These are phyloP conservation scores for Bassia scoparia DNA, from an alignment of 148 eudicot genomes.

Conservation along the genomic window DNA sequence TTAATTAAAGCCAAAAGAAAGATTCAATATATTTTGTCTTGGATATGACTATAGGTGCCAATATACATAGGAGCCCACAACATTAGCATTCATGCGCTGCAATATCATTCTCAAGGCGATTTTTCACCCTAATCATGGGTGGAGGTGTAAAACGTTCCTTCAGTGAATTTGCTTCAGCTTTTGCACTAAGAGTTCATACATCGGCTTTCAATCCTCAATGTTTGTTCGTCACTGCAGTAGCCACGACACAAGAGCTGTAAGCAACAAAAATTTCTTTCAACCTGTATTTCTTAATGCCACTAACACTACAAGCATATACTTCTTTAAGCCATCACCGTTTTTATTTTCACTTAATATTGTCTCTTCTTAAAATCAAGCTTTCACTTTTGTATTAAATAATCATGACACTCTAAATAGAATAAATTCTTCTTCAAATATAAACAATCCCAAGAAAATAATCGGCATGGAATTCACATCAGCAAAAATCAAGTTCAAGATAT, in stretches of 20 bases:
- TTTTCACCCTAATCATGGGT: conserved; percentile 79
- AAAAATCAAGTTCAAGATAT: conserved; percentile 20
- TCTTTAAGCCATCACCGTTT: no score
- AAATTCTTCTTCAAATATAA: background rate
- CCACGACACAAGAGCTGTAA: conserved; percentile 95
- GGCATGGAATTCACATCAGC: conserved; percentile 1
- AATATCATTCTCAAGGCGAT: conserved; percentile 50
- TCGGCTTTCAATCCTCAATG: conserved; percentile 97
- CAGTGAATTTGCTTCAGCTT: conserved; percentile 61
- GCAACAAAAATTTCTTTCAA: conserved; percentile 15
- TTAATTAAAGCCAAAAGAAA: background rate
- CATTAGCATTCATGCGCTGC: conserved; percentile 83
- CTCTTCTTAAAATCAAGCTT: background rate
- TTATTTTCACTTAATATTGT: background rate
- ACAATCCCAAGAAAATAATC: conserved; percentile 1
- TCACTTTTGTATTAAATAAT: background rate
- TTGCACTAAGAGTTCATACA: conserved; percentile 85
- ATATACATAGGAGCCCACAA: conserved; percentile 79
- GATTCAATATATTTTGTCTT: background rate
- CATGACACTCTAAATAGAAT: background rate
- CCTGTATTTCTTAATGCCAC: no score
- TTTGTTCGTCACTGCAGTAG: conserved; percentile 97
- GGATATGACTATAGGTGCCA: conserved; percentile 51
- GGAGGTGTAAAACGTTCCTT: conserved; percentile 94
- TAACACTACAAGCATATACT: no score